Percentiles rank a stretch among this genome's conserved stretches.
phyloP scores from a whole-genome alignment of 1,139 yeast genomes.

The Candida tetrigidarum region DNA sequence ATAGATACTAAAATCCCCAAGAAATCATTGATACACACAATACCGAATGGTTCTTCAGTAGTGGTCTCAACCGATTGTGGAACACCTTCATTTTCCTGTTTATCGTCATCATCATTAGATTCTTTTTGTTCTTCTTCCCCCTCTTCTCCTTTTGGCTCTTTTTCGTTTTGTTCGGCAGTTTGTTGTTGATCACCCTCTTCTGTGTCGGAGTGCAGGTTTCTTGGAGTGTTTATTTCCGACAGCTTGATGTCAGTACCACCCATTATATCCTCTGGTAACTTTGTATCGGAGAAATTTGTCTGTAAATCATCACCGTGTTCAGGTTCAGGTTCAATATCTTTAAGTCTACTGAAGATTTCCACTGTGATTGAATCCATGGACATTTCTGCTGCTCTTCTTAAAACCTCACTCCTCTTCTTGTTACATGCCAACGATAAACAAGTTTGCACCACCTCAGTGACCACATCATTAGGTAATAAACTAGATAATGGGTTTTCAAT shows the following conservation, averaged over 20 bases:
- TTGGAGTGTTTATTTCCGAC: constrained; percentile 17
- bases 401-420: constrained; percentile 86
- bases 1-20: constrained; percentile 81
- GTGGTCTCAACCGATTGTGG: constrained; percentile 5
- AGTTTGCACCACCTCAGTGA: constrained; percentile 90
- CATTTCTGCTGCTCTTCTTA: constrained; percentile 89
- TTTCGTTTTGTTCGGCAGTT: no score
- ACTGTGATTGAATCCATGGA: constrained; percentile 75
- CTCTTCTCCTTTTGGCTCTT: constrained; percentile 10
- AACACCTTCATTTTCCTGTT: constrained; percentile 17
- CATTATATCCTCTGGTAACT: constrained; percentile 44
- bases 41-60: constrained; percentile 59
- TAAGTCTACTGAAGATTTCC: constrained; percentile 65
- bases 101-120: constrained; percentile 8
- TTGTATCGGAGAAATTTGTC: constrained; percentile 37
- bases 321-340: constrained; percentile 56
- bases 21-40: constrained; percentile 68
- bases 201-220: constrained; percentile 12
- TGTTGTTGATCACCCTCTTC: no score
- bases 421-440: constrained; percentile 93
- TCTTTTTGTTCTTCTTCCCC: constrained; percentile 13
- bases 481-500: constrained; percentile 68
- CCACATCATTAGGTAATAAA: constrained; percentile 75
- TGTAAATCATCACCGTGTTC: constrained; percentile 32
- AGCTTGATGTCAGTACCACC: constrained; percentile 36